Evolutionary conservation across 1,139 yeast species (phyloP), one percentile per base, ranked within the genome.

Genomic region (Yamadazyma dushanensis): DNA sequence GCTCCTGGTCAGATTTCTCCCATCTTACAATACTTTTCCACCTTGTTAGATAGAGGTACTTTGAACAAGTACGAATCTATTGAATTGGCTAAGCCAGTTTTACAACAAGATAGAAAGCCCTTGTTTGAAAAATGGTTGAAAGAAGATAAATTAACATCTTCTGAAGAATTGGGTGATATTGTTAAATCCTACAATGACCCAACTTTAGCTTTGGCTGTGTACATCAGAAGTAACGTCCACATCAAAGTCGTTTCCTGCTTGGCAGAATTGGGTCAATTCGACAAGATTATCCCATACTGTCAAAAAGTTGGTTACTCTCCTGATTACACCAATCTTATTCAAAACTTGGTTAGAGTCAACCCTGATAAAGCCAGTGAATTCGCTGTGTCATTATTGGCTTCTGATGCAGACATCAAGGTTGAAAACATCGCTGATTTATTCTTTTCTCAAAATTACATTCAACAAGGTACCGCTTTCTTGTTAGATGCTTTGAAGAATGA

Each of bases 341-440:
- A 95, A 60, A 87, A 88, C 63, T 78, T 94, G 56, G 82, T 92
- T 34, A 80, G 97, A 61, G 81, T 86, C 31, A 89, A 86, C 57
- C 97, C 98, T n/a, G 99, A 94, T 55, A 88, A 88, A 62, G 98
- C 97, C 19, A 87, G 96, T 37, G 98, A 92, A 62, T 92, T 94
- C 68, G 97, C 98, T 10, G 83, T 90, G 29, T 85, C 89, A 46
- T 74, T 94, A 43, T 78, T 88, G 47, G 74, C 80, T 49, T 70
- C 78, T 35, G 80, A 78, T 23, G 69, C 81, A 28, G 76, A 80
- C 46, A 67, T 90, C 47, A 88, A 90, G 50, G 71, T 88, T 46
- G 97, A 90, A 66, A 82, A 82, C 49, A 75, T 88, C 52, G 94
- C 96, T 30, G 98, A 94, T 58, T 83, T 92, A 45, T 94, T 94